Evolutionary conservation across 2,329 filamentous ascomycete species (phyloP), one percentile per base, ranked within the genome.

Genomic region (Talaromyces atroroseus): DNA sequence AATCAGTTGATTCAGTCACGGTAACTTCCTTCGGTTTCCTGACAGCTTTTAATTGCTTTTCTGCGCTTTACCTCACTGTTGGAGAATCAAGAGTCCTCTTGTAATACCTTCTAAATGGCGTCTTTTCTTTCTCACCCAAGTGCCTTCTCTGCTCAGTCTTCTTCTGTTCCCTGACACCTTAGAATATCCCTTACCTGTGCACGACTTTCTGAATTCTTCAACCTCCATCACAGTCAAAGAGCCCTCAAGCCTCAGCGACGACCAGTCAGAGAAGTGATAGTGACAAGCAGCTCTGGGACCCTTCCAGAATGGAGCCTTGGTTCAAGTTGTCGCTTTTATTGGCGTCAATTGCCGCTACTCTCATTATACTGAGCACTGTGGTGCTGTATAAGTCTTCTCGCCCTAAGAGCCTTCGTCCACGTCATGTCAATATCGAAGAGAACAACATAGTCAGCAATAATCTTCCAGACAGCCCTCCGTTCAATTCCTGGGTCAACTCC

Each of bases 401-500:
- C 14, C 20, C 20, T 10, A 44, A 44, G 40, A 23, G n/a, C 5
- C 18, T 18, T 20, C 45, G 11, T 3, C 18, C 34, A 23, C 34
- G 32, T 5, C 45, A 49, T n/a, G 18, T 53, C 32, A 42, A 53
- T 12, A 3, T 14, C 1, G 51, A 38, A 10, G 11, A 49, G 12
- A 23, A 23, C 20, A 16, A 36, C 16, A 34, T 49, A 54, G 32
- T 24, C 23, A 42, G 3, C 7, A 45, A 49, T 12, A 11, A 12
- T 12, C 18, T 44, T 21, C 18, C 18, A 44, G 40, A 44, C 6
- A 44, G 18, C 40, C 40, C 20, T 23, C 40, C 40, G 10, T 44
- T 44, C 7, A 36, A 32, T 18, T 48, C 52, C 3, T 54, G 52
- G 45, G 21, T 14, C 34, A 54, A 24, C 48, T 54, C 52, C 24